Evolutionary conservation across 805 yeast genomes (phyloP).

Genomic region (Candida andamanensis): DNA sequence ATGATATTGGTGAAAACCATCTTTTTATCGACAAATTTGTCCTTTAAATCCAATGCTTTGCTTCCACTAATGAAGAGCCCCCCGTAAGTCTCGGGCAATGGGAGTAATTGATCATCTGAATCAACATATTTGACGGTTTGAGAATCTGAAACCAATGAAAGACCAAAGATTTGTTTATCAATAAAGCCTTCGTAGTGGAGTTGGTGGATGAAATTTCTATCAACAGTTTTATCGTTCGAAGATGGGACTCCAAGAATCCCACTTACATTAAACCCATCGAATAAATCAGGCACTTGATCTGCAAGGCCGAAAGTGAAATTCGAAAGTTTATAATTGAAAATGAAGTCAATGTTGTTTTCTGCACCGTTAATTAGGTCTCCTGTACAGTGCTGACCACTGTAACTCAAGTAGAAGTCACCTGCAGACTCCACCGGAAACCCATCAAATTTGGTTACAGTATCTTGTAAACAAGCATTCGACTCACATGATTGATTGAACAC

Average conservation of each 20-base stretch:
- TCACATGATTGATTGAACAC: conserved; percentile 50
- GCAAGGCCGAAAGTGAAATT: conserved; percentile 53
- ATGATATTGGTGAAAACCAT: conserved; percentile 33
- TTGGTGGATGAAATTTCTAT: conserved; percentile 37
- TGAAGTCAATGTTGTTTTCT: conserved; percentile 24
- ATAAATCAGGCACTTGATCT: conserved; percentile 46
- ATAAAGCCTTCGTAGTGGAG: conserved; percentile 30
- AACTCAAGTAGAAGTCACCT: conserved; percentile 43
- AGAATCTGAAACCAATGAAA: conserved; percentile 14
- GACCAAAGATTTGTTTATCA: conserved; percentile 34
- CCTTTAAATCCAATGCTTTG: conserved; percentile 10
- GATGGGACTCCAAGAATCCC: conserved; percentile 62
- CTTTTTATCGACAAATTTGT: conserved; percentile 19
- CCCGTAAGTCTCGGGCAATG: conserved; percentile 26
- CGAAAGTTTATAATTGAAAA: conserved; percentile 27
- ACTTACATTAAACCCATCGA: conserved; percentile 47
- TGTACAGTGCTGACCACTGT: conserved; percentile 49
- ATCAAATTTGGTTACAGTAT: conserved; percentile 20
- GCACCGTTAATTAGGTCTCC: conserved; percentile 39
- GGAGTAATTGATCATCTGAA: conserved; percentile 19
- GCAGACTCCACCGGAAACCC: conserved; percentile 15
- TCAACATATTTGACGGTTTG: conserved; percentile 13
- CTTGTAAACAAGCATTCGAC: conserved; percentile 34
- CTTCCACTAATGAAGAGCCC: conserved; percentile 24
- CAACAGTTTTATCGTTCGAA: conserved; percentile 24